Base-by-base conservation (phyloP, 495 filamentous ascomycete species). In the Penicillium paradoxum region DNA sequence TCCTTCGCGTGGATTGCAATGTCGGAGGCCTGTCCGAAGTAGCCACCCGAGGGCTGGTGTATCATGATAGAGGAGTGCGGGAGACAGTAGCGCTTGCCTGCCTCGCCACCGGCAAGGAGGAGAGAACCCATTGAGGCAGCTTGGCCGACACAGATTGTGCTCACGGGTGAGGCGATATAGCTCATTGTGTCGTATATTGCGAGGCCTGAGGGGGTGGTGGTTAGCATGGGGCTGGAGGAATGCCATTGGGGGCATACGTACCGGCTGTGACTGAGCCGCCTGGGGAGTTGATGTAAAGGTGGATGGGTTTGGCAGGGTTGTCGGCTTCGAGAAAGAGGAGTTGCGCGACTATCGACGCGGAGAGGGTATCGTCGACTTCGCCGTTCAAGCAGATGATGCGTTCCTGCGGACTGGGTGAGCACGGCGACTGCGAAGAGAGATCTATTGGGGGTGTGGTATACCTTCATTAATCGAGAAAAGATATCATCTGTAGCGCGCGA, bases 181-280 rank as follows among this genome's bases (percentile, higher is more conserved):
- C 85, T 85, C 92, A 98, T 98, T 44, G 95, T 97, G 69, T 98
- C 93, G 77, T 98, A 98, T 65, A 98, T 97, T 41, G 93, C 91
- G 25, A 98, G 80, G 6, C 93, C 88, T 73, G 10, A 27, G 62
- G 39, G 3, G 41, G 33, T 27, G 21, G 45, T 54, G 36, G 40
- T 30, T 41, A 49, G 46, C 44, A 45, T 22, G 18, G 3, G 6
- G 14, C 14, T 17, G 0, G 22, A 29, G 38, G 42, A 8, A 30
- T 8, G 19, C 1, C 0, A 17, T 46, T 9, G 15, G 46, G n/a
- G 24, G 14, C 8, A 30, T 30, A 54, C 62, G 29, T 45, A 81
- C 78, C 85, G 0, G 89, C 91, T 47, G 92, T 97, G 34, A 98
- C 93, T n/a, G 86, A 90, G 29, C 93, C 93, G 25, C 93, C 93